Evolutionary conservation across 306 rosid species (phyloP).

Genomic region (Canavalia gladiata): DNA sequence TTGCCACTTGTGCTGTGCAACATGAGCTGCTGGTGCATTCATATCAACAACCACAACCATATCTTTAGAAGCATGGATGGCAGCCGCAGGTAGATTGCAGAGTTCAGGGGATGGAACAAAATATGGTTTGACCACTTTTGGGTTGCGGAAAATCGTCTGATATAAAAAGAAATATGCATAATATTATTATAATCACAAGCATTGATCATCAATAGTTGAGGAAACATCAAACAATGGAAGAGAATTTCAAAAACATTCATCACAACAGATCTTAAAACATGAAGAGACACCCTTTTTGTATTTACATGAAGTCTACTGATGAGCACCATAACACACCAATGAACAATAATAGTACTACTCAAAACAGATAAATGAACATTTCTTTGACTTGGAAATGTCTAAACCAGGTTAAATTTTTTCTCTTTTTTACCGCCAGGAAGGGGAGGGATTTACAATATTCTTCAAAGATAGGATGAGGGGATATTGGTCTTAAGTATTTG

Average conservation of each 20-base stretch:
- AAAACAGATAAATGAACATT: slow-evolving; percentile 11
- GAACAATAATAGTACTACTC: background rate
- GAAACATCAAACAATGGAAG: slow-evolving; percentile 19
- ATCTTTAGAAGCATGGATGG: slow-evolving; percentile 88
- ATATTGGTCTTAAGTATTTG: background rate
- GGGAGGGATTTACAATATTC: background rate
- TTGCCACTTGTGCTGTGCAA: slow-evolving; percentile 98
- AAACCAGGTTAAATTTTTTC: background rate
- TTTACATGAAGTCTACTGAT: slow-evolving; percentile 4
- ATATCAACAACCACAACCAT: slow-evolving; percentile 78
- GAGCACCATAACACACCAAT: background rate
- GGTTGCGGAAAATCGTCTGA: slow-evolving; percentile 97
- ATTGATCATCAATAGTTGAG: slow-evolving; percentile 33
- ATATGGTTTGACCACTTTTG: slow-evolving; percentile 82
- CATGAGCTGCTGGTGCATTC: slow-evolving; percentile 91
- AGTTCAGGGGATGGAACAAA: slow-evolving; percentile 80
- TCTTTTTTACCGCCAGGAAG: background rate
- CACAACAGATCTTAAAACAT: slow-evolving; percentile 33
- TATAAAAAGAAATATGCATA: slow-evolving; percentile 47
- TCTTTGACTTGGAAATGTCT: background rate
- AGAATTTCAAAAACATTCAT: slow-evolving; percentile 39
- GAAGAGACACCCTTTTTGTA: background rate
- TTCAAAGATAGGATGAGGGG: background rate
- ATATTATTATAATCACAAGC: slow-evolving; percentile 39
- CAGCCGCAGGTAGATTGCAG: slow-evolving; percentile 97